Base-by-base conservation (phyloP, 345 rosid species). In the Salix caprea region DNA sequence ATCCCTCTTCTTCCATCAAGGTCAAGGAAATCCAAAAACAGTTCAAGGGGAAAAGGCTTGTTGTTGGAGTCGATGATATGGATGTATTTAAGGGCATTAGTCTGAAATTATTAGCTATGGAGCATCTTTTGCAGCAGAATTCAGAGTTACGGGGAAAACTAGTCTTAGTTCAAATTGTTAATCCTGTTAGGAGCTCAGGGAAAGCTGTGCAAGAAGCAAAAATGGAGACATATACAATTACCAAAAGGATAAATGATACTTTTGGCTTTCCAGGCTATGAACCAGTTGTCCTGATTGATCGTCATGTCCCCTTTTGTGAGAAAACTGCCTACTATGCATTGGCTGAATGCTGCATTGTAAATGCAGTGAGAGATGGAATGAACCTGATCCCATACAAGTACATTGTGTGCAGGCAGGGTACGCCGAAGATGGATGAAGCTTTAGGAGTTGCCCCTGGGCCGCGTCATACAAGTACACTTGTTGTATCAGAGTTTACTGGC, bases 301-400 rank as follows among this genome's bases (percentile, higher is more conserved):
- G 24, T 26, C 73, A 68, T 19, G 65, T 86, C 24, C 81, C 82
- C 2, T 72, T 79, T 42, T 79, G 77, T 24, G 88, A 86, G 85
- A 81, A 81, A 81, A 83, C 83, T 12, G 88, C 88, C 67, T 86
- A 86, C 78, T 86, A 81, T 71, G 78, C 84, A 48, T 54, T 78
- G 24, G 88, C 88, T n/a, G 88, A 86, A 18, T 83, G 86, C 76
- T 83, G 86, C 75, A 72, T 86, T 48, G 85, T 83, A 19, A 86
- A 83, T 77, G 86, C 88, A 23, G 88, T 86, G 44, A 79, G 88
- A 56, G 88, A 86, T 74, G 88, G 86, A 40, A 83, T 86, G 88
- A 86, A 86, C 79, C 76, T 86, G 50, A 78, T 83, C 32, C 88
- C 88, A 0, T 86, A 86, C 78, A 62, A 83, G 69, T 86, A 83